Percentiles rank a stretch among this genome's conserved stretches.
phyloP scores from a whole-genome alignment of 805 yeast genomes.

The Nakazawaea laoshanensis region DNA sequence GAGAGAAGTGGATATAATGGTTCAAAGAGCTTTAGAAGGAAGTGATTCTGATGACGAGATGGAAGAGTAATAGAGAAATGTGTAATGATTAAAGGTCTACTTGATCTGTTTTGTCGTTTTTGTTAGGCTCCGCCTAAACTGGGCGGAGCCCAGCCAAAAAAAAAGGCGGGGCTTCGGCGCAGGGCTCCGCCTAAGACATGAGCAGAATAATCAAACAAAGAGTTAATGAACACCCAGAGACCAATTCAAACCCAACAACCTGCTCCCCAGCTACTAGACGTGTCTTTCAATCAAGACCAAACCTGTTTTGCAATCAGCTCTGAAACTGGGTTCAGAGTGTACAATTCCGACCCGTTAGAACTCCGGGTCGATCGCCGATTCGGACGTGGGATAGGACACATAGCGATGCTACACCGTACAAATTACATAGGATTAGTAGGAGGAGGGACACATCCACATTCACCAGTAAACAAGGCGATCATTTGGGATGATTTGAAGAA shows the following conservation, averaged over 20 bases:
- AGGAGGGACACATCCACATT: conserved; percentile 76
- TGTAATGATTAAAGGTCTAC: no score
- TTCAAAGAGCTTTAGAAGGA: conserved; percentile 1
- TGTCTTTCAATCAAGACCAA: conserved; percentile 81
- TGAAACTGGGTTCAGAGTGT: conserved; percentile 77
- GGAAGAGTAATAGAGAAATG: no score
- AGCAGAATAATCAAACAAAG: no score
- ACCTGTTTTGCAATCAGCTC: conserved; percentile 83
- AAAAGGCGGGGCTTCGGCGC: no score
- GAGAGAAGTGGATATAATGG: conserved; percentile 1
- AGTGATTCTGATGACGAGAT: background rate
- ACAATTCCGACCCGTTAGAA: conserved; percentile 82
- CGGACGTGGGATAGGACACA: conserved; percentile 58
- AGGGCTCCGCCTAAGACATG: no score
- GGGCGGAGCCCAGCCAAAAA: no score
- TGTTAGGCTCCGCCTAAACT: no score
- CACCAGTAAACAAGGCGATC: conserved; percentile 69
- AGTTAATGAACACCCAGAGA: conserved; percentile 26
- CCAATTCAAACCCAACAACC: conserved; percentile 16
- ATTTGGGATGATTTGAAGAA: conserved; percentile 90
- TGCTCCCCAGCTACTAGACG: conserved; percentile 38
- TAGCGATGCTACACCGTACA: conserved; percentile 81
- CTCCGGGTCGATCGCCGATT: conserved; percentile 56
- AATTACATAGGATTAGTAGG: conserved; percentile 88
- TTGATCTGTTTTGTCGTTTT: no score